Conservation (phyloP, 306 rosid genomes). For the Boehmeria nivea region DNA sequence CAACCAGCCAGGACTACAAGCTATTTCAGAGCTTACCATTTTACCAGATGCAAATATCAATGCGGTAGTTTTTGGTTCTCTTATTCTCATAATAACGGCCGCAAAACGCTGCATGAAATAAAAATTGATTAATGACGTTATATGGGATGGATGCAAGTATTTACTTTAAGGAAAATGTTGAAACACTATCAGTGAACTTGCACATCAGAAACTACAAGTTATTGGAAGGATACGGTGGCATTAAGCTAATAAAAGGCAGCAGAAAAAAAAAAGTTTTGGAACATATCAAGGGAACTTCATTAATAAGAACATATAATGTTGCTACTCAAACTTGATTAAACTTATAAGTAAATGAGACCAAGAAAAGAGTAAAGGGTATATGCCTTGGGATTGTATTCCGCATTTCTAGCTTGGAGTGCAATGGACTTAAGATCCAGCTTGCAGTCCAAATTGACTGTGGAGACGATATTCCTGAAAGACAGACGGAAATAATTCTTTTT, state of each 20-base stretch:
- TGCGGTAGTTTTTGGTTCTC: conserved; percentile 96
- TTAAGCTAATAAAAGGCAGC: not conserved
- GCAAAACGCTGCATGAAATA: conserved; percentile 74
- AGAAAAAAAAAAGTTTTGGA: not conserved
- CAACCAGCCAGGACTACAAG: too few relatives aligned
- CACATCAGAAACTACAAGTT: not conserved
- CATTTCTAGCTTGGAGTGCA: conserved; percentile 89
- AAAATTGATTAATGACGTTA: not conserved
- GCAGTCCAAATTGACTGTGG: conserved; percentile 91
- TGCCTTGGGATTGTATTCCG: conserved; percentile 98
- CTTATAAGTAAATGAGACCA: not conserved
- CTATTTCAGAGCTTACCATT: conserved; percentile 56
- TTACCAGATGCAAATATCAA: conserved; percentile 94
- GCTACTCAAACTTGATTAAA: not conserved
- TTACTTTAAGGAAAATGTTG: not conserved
- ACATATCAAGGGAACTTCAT: not conserved
- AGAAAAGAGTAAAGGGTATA: not conserved
- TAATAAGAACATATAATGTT: not conserved
- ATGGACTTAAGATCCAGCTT: conserved; percentile 89
- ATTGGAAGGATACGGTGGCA: not conserved
- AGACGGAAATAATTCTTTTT: conserved; percentile 4
- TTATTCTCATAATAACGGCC: conserved; percentile 95
- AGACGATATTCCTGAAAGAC: conserved; percentile 70
- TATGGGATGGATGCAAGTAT: not conserved
- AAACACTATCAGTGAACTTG: too few relatives aligned